phyloP scores from a whole-genome alignment of 164 flowering plant genomes.

The Paratinospora sagittata region DNA sequence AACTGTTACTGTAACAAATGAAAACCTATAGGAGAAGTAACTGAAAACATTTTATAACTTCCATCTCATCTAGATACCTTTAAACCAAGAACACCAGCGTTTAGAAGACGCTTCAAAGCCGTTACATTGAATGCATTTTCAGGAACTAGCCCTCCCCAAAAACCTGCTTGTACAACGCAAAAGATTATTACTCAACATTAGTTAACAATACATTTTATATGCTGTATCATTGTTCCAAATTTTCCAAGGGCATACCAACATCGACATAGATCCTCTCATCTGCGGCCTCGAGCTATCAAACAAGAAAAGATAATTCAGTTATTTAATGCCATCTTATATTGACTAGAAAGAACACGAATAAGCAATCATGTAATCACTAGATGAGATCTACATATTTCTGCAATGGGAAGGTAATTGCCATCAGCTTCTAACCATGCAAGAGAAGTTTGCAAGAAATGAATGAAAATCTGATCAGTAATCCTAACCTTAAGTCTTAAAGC shows the following conservation, averaged over 20 bases:
- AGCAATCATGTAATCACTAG: neutral
- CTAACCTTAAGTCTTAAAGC: constrained; percentile 79
- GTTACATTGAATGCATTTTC: constrained; percentile 84
- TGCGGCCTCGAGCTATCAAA: constrained; percentile 64
- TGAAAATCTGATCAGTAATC: neutral
- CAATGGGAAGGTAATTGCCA: neutral
- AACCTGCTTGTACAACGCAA: constrained; percentile 45
- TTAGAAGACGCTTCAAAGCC: constrained; percentile 62
- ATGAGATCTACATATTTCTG: neutral
- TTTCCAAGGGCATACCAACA: constrained; percentile 65
- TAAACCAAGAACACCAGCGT: constrained; percentile 90
- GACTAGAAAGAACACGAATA: constrained; percentile 2
- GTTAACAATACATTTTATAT: neutral
- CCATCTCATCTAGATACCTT: constrained; percentile 53
- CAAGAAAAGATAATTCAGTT: constrained; percentile 2
- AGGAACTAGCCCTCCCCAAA: constrained; percentile 99
- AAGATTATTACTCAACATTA: neutral
- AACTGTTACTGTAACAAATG: no score
- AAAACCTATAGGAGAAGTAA: no score
- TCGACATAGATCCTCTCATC: constrained; percentile 60
- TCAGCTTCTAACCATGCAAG: neutral
- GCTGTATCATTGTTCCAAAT: constrained; percentile 6
- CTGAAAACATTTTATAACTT: neutral
- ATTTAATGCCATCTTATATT: neutral
- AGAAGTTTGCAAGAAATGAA: neutral